These are phyloP conservation scores for Flaveria robusta DNA, from an alignment of 129 eudicot genomes.

Conservation along the genomic window DNA sequence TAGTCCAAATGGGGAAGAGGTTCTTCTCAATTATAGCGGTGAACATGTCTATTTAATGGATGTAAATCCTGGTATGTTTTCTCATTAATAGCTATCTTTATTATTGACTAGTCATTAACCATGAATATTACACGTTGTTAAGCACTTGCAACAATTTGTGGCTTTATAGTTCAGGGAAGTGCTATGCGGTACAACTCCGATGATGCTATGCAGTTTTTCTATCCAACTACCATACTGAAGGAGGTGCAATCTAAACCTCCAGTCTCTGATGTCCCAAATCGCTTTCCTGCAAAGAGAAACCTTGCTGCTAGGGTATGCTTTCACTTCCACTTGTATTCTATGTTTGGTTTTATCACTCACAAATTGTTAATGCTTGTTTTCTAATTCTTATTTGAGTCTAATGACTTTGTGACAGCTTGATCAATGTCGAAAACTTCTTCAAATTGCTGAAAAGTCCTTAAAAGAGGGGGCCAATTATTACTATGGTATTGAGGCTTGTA, in stretches of 20 bases:
- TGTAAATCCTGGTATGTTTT: constrained; percentile 59
- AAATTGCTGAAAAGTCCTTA: constrained; percentile 73
- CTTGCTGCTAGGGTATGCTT: constrained; percentile 54
- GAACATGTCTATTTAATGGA: constrained; percentile 95
- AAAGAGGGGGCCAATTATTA: constrained; percentile 62
- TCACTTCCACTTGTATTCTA: background rate
- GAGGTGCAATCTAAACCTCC: constrained; percentile 53
- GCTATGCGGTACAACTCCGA: constrained; percentile 63
- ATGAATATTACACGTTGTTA: background rate
- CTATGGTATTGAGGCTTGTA: constrained; percentile 90
- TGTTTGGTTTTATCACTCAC: background rate
- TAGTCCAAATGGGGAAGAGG: constrained; percentile 91
- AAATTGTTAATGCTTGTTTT: background rate
- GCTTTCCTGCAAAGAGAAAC: constrained; percentile 43
- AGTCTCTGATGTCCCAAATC: constrained; percentile 45
- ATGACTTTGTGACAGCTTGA: constrained; percentile 51
- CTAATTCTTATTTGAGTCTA: constrained; percentile 6
- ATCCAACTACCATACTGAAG: constrained; percentile 51
- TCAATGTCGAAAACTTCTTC: constrained; percentile 71
- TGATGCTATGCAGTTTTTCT: constrained; percentile 61
- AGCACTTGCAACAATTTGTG: constrained; percentile 8
- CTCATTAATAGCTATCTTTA: background rate
- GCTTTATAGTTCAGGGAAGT: constrained; percentile 45
- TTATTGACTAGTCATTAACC: background rate
- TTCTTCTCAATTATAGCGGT: constrained; percentile 82